Evolutionary conservation across 2,329 filamentous ascomycete species (phyloP), one percentile per base, ranked within the genome.

Genomic region (Exserohilum rostratum): DNA sequence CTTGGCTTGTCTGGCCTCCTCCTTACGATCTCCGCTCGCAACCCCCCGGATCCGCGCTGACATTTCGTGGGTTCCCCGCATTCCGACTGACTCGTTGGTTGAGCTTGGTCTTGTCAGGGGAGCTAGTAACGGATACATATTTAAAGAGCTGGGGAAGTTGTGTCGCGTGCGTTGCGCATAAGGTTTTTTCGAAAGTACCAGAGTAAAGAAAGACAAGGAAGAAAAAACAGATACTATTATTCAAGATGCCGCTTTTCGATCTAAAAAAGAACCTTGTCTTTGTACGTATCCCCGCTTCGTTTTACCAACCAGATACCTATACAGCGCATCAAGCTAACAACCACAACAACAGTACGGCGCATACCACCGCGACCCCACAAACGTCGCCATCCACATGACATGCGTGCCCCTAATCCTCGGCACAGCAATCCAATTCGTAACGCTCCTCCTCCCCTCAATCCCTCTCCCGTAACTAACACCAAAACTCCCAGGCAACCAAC

Each of bases 351-450:
- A 93, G 90, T 95, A 95, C 79, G 90, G 90, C 74, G 85, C 89
- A 55, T 93, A 93, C 74, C 90, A 95, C 76, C 86, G 89, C 71
- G 87, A 93, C 74, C 79, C 84, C 82, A 80, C 89, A 74, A 95
- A 95, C 71, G 78, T 93, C 54, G 82, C 80, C 60, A 93, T 95
- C 66, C 90, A 95, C 75, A 89, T 92, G 78, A 78, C 85, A 51
- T 93, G 89, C 71, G 90, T 95, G 46, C 90, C 90, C 22, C 72
- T 90, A 53, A 87, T 93, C 46, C 78, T 93, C 48, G 82, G 89
- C 64, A 87, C 88, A 1, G 84, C 80, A 27, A 88, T 93, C 68
- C 80, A 88, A 57, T 81, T 93, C 71, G 90, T 93, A n/a, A n/a
- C n/a, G 83, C 60, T 85, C 74, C 25, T n/a, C 12, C 22, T 7